phyloP scores from a whole-genome alignment of 2,329 filamentous ascomycete species.

The Fusarium penzigii region DNA sequence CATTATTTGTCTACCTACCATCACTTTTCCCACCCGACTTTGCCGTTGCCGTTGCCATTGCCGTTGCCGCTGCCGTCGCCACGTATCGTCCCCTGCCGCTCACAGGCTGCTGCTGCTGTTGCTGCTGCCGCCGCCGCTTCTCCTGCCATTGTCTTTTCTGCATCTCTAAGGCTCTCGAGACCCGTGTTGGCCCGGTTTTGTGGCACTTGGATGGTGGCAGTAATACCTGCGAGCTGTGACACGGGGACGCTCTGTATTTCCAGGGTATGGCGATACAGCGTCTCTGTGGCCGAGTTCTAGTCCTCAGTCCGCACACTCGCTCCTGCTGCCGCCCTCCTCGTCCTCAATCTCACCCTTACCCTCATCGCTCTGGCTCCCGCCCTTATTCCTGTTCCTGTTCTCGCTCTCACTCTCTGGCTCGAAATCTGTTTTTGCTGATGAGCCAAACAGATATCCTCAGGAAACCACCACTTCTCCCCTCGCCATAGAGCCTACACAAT shows the following conservation, averaged over 20 bases:
- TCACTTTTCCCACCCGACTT: background rate
- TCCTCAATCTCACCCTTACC: conserved; percentile 5
- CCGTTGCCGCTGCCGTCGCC: conserved; percentile 4
- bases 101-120: conserved; percentile 15
- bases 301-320: conserved; percentile 26
- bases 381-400: conserved; percentile 10
- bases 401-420: conserved; percentile 14
- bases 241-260: conserved; percentile 30
- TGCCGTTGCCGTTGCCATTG: background rate
- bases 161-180: conserved; percentile 30
- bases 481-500: conserved; percentile 55
- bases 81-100: conserved; percentile 11
- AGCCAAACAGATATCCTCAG: conserved; percentile 52
- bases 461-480: conserved; percentile 54
- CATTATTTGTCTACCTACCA: background rate
- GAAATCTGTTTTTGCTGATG: conserved; percentile 29
- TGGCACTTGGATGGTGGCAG: conserved; percentile 29
- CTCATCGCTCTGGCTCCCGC: conserved; percentile 3
- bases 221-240: conserved; percentile 32
- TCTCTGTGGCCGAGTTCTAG: conserved; percentile 26
- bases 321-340: conserved; percentile 11
- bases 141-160: conserved; percentile 2
- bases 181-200: conserved; percentile 23
- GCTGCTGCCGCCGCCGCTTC: conserved; percentile 6
- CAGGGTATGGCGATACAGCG: conserved; percentile 33